Percentiles rank a stretch among this genome's conserved stretches.
phyloP scores from a whole-genome alignment of 495 filamentous ascomycete species.

The Podospora appendiculata region DNA sequence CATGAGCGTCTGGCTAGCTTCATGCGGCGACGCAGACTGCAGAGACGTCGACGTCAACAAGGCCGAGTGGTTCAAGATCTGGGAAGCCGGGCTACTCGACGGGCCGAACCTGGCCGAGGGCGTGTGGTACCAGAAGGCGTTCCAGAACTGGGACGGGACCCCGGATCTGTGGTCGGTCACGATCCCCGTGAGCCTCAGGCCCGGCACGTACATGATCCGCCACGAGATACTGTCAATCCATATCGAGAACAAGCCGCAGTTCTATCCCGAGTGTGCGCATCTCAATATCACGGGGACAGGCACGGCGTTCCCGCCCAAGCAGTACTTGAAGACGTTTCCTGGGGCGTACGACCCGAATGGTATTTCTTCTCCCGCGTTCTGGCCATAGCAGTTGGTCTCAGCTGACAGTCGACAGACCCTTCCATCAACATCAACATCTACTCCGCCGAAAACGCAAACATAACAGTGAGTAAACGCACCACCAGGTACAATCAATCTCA shows the following conservation, averaged over 20 bases:
- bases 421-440: conserved; percentile 47
- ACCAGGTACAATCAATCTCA: background rate
- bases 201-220: conserved; percentile 44
- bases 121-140: conserved; percentile 43
- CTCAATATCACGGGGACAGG: conserved; percentile 40
- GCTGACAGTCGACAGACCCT: conserved; percentile 24
- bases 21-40: conserved; percentile 31
- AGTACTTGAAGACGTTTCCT: conserved; percentile 41
- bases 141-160: conserved; percentile 38
- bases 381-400: background rate
- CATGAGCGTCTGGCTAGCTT: conserved; percentile 41
- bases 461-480: conserved; percentile 20
- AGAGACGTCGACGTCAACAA: conserved; percentile 28
- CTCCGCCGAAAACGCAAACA: conserved; percentile 21
- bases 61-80: conserved; percentile 45
- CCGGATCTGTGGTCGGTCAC: conserved; percentile 40
- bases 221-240: conserved; percentile 51
- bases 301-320: conserved; percentile 27
- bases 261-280: conserved; percentile 50
- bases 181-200: conserved; percentile 37
- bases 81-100: conserved; percentile 39
- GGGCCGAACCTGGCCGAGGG: conserved; percentile 40
- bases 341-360: conserved; percentile 40
- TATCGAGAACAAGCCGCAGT: conserved; percentile 45
- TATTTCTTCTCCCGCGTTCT: background rate